phyloP scores from a whole-genome alignment of 768 basidiomycete genomes.

The Ramaria rubella region DNA sequence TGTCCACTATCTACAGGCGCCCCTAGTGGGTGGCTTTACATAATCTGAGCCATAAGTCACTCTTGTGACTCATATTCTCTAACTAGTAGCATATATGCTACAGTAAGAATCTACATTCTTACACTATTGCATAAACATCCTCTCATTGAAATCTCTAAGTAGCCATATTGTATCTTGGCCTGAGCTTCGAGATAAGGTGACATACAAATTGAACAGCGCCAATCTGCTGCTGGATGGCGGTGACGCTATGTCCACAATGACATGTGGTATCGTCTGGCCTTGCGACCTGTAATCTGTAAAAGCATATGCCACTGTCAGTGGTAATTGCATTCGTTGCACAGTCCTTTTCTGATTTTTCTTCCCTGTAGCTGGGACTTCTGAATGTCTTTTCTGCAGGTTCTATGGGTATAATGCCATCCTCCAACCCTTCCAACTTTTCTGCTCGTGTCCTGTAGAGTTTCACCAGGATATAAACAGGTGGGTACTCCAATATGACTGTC shows the following conservation, averaged over 20 bases:
- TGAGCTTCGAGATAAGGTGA: slow-evolving; percentile 33
- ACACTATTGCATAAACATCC: slow-evolving; percentile 25
- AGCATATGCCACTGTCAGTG: slow-evolving; percentile 33
- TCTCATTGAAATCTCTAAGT: slow-evolving; percentile 24
- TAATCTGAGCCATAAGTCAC: too few relatives aligned
- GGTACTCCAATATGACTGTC: slow-evolving; percentile 21
- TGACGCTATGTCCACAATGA: slow-evolving; percentile 33
- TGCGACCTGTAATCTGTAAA: slow-evolving; percentile 39
- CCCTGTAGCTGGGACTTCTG: slow-evolving; percentile 5
- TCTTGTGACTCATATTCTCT: too few relatives aligned
- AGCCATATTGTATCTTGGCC: slow-evolving; percentile 24
- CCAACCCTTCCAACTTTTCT: slow-evolving; percentile 22
- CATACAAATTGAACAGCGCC: slow-evolving; percentile 34
- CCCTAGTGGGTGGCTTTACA: too few relatives aligned
- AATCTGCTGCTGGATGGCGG: slow-evolving; percentile 26
- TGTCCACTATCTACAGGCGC: too few relatives aligned
- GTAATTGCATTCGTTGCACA: slow-evolving; percentile 23
- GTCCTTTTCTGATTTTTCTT: slow-evolving; percentile 6
- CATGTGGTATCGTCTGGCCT: slow-evolving; percentile 34
- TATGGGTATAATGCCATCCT: slow-evolving; percentile 27
- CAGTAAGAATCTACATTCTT: too few relatives aligned
- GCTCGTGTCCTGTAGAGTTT: slow-evolving; percentile 25
- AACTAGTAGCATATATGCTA: too few relatives aligned
- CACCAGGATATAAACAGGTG: slow-evolving; percentile 28
- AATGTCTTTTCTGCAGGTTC: slow-evolving; percentile 20